Base-by-base conservation (phyloP, 2,329 filamentous ascomycete genomes). In the Verticillium dahliae region DNA sequence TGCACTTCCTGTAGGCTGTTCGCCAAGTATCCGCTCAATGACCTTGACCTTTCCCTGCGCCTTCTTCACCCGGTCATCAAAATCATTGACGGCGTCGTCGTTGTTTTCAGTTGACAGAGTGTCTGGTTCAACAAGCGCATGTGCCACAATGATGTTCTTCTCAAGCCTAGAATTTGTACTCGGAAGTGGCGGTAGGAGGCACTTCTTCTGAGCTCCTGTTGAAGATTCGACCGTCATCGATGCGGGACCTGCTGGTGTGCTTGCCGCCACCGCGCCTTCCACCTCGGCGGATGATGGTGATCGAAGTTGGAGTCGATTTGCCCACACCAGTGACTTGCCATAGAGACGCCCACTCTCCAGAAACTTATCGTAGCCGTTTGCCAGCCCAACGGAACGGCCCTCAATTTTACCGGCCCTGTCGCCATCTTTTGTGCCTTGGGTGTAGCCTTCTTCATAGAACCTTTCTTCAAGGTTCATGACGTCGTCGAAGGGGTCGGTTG, bases 331-430 rank as follows among this genome's bases (percentile, higher is more conserved):
- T 14, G 91, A 87, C 69, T 87, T 88, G 55, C 92, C 91, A 68
- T 94, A 89, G 37, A 98, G 76, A 62, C 83, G 82, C 2, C 94
- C 94, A 73, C 92, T 85, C 65, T 92, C 88, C 52, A 90, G 72
- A 70, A 96, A 97, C 76, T 97, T 98, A 69, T 97, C 91, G 69
- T 95, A 98, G 0, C 93, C 94, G 66, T 93, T 95, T 72, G 96
- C 90, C 52, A 98, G 85, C 0, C 94, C 95, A 71, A 98, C 92
- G 22, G 92, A 85, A 59, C 92, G 90, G 63, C 95, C 95, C 81
- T 99, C 95, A 66, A 91, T 86, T 62, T 88, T 87, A 45, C 95
- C 95, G 37, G 91, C 89, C 62, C 83, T 82, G 50, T 85, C 80
- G 63, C 95, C 95, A 75, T 97, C 94, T 50, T 81, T 77, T 57